Conservation (phyloP, 164 flowering plant species). For the Sedum album region DNA sequence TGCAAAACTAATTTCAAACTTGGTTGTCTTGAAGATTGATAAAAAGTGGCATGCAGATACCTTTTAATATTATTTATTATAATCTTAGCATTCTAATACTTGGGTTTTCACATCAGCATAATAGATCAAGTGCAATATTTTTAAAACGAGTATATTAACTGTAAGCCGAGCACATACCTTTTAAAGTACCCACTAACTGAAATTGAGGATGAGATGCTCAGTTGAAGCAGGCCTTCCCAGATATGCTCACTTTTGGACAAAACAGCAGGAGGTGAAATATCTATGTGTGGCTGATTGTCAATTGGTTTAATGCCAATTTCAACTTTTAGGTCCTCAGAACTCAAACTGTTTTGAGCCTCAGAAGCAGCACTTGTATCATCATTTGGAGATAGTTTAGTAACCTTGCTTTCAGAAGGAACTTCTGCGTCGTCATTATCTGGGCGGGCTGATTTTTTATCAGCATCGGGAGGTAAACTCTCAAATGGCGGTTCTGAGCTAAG, state of each 20-base stretch:
- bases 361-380: conserved; percentile 16
- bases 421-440: conserved; percentile 31
- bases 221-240: conserved; percentile 34
- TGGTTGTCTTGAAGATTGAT: neutral
- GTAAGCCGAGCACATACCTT: neutral
- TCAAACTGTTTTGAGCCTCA: conserved; percentile 23
- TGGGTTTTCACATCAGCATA: neutral
- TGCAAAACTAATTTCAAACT: neutral
- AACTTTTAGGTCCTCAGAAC: conserved; percentile 12
- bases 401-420: conserved; percentile 22
- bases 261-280: neutral
- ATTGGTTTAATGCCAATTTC: conserved; percentile 11
- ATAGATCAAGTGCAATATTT: no score
- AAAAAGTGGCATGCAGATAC: neutral
- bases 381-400: conserved; percentile 19
- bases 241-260: conserved; percentile 26
- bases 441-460: conserved; percentile 18
- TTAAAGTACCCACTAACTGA: neutral
- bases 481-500: conserved; percentile 84
- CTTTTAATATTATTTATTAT: no score
- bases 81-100: neutral
- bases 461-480: conserved; percentile 45
- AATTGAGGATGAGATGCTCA: neutral
- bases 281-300: neutral
- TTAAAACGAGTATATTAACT: neutral